Conservation (phyloP, 192 early-diverging fungal species). For the Coemansia sp. region DNA sequence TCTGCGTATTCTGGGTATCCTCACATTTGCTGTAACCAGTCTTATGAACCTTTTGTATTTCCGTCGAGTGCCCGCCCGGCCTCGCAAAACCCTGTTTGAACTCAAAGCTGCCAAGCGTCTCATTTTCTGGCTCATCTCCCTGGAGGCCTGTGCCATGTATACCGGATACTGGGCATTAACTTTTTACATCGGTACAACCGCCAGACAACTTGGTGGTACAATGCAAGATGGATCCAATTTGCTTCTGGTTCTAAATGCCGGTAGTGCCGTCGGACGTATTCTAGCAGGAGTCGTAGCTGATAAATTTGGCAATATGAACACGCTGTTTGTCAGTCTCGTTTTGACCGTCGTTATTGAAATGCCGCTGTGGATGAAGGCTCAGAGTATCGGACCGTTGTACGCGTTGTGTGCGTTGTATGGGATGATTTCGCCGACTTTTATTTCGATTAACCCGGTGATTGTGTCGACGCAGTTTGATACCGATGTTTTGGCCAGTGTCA, state of each 20-base stretch:
- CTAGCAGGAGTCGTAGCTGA: constrained; percentile 41
- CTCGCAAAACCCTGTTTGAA: constrained; percentile 49
- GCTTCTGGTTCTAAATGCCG: constrained; percentile 40
- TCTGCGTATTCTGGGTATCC: constrained; percentile 65
- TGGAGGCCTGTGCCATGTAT: constrained; percentile 37
- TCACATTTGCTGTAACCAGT: constrained; percentile 45
- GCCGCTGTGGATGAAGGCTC: constrained; percentile 45
- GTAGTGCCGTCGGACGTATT: constrained; percentile 32
- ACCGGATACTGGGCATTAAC: constrained; percentile 53
- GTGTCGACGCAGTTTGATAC: constrained; percentile 31
- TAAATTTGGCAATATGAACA: constrained; percentile 37
- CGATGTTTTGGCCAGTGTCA: constrained; percentile 33
- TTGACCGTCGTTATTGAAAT: constrained; percentile 32
- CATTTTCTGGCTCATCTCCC: constrained; percentile 34
- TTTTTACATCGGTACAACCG: constrained; percentile 39
- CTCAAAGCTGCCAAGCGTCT: constrained; percentile 20
- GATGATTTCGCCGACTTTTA: constrained; percentile 44
- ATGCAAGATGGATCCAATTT: constrained; percentile 32
- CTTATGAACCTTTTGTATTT: constrained; percentile 35
- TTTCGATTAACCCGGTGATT: constrained; percentile 48
- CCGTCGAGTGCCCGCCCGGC: constrained; percentile 48
- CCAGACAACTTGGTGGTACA: constrained; percentile 24
- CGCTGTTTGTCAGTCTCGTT: constrained; percentile 21
- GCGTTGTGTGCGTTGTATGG: constrained; percentile 40
- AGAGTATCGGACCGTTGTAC: constrained; percentile 27